Conservation (phyloP, 2,329 filamentous ascomycete genomes). For the Ophiostoma angusticollis region DNA sequence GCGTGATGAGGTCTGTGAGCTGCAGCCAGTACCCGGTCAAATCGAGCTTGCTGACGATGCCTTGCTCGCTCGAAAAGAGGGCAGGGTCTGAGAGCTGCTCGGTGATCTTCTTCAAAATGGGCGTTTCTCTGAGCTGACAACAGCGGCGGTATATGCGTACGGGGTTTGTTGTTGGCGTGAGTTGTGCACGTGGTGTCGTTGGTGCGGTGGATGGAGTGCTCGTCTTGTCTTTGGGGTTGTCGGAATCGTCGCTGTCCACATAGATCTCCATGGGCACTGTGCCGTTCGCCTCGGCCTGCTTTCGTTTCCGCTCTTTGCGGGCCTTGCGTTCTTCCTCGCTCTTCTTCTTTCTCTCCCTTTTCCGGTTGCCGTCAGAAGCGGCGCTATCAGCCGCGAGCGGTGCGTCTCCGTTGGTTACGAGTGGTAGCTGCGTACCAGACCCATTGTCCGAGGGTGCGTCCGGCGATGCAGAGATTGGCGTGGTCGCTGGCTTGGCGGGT, state of each 20-base stretch:
- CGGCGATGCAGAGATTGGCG: background rate
- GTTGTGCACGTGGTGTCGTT: constrained; percentile 39
- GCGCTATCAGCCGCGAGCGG: constrained; percentile 14
- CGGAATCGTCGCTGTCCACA: constrained; percentile 51
- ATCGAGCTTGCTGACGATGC: constrained; percentile 72
- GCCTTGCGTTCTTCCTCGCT: constrained; percentile 89
- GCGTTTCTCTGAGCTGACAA: constrained; percentile 85
- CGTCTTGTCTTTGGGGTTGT: constrained; percentile 12
- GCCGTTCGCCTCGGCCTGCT: constrained; percentile 77
- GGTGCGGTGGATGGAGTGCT: constrained; percentile 18
- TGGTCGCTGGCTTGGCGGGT: background rate
- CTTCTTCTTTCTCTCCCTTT: constrained; percentile 92
- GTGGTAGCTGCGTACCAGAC: too few species aligned
- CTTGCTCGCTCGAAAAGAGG: constrained; percentile 52
- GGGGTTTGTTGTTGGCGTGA: constrained; percentile 75
- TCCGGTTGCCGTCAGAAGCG: constrained; percentile 38
- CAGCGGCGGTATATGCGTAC: constrained; percentile 87
- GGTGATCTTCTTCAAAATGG: constrained; percentile 81
- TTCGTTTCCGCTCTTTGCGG: constrained; percentile 76
- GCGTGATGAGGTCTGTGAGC: constrained; percentile 67
- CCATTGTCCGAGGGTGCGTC: constrained; percentile 23
- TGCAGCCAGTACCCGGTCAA: constrained; percentile 76
- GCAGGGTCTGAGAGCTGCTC: constrained; percentile 67
- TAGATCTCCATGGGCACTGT: constrained; percentile 73
- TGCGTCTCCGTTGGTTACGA: constrained; percentile 16